phyloP scores from a whole-genome alignment of 2,329 filamentous ascomycete species.

The Ophiostoma sp. region DNA sequence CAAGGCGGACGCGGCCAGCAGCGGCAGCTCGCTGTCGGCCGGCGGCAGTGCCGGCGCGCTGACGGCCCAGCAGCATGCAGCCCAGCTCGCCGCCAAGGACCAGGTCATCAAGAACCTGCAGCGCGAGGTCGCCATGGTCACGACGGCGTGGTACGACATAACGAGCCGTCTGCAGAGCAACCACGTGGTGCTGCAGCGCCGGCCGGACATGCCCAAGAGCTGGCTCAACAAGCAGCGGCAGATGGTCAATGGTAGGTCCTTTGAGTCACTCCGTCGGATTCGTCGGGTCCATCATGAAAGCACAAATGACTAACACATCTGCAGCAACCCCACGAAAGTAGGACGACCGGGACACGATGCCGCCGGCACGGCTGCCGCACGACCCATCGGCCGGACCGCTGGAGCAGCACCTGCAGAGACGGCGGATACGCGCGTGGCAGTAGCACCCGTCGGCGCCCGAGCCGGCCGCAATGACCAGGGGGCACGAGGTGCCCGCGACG shows the following conservation, averaged over 20 bases:
- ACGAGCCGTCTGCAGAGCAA: constrained; percentile 74
- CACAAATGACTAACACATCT: not conserved
- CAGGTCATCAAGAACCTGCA: constrained; percentile 62
- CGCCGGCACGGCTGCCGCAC: not conserved
- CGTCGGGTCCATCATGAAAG: too few relatives aligned
- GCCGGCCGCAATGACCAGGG: too few relatives aligned
- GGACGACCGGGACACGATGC: constrained; percentile 15
- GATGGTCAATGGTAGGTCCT: constrained; percentile 52
- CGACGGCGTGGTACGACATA: constrained; percentile 82
- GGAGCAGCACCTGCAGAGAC: not conserved
- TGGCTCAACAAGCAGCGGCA: constrained; percentile 81
- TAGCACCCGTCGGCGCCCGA: not conserved
- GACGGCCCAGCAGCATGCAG: constrained; percentile 17
- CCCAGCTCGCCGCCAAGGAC: constrained; percentile 44
- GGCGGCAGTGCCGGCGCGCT: constrained; percentile 40
- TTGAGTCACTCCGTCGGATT: too few relatives aligned
- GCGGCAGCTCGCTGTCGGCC: constrained; percentile 37
- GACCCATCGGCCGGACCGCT: not conserved
- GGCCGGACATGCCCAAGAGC: constrained; percentile 69
- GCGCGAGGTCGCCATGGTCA: constrained; percentile 71
- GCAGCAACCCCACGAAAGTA: constrained; percentile 27
- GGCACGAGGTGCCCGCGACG: too few relatives aligned
- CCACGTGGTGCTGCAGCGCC: constrained; percentile 69
- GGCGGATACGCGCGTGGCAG: constrained; percentile 6
- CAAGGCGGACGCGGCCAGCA: constrained; percentile 47